Evolutionary conservation across 2,329 filamentous ascomycete species (phyloP).

Genomic region (Whalleya microplaca): DNA sequence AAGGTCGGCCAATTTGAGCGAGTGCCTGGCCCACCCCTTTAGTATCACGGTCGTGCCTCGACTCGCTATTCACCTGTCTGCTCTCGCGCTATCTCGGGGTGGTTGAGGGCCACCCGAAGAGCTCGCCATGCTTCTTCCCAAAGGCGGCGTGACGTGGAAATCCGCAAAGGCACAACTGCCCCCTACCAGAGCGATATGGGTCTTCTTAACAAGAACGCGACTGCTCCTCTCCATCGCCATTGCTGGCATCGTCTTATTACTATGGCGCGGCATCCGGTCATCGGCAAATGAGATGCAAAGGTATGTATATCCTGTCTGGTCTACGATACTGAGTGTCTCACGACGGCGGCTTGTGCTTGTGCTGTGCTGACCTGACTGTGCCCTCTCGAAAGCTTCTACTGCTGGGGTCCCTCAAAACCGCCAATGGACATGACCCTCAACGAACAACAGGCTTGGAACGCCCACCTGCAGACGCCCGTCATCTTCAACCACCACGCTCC

Average conservation of each 20-base stretch:
- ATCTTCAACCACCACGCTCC: slow-evolving; percentile 95
- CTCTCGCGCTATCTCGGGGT: slow-evolving; percentile 36
- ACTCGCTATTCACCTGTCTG: slow-evolving; percentile 14
- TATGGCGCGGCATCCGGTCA: slow-evolving; percentile 85
- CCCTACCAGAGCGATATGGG: slow-evolving; percentile 71
- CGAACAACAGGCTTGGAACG: slow-evolving; percentile 87
- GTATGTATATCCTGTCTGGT: slow-evolving; percentile 52
- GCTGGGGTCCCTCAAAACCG: slow-evolving; percentile 93
- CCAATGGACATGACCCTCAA: slow-evolving; percentile 94
- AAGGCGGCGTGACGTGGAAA: slow-evolving; percentile 92
- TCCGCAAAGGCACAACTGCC: slow-evolving; percentile 79
- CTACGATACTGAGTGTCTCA: not conserved
- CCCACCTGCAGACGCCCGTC: slow-evolving; percentile 87
- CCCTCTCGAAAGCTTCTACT: slow-evolving; percentile 77
- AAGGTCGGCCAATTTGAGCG: slow-evolving; percentile 12
- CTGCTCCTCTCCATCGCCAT: slow-evolving; percentile 76
- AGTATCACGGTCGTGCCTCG: not conserved
- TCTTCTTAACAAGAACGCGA: slow-evolving; percentile 74
- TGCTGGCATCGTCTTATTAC: slow-evolving; percentile 71
- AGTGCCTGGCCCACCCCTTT: slow-evolving; percentile 8
- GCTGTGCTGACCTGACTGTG: slow-evolving; percentile 24
- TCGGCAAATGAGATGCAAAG: slow-evolving; percentile 89
- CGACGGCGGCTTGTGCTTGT: too few species aligned
- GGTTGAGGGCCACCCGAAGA: slow-evolving; percentile 46
- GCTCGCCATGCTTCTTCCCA: slow-evolving; percentile 80